Percentiles rank a stretch among this genome's conserved stretches.
These are phyloP conservation scores for Zygnema cylindricum DNA, from an alignment of 139 green algal species.

Conservation along the genomic window DNA sequence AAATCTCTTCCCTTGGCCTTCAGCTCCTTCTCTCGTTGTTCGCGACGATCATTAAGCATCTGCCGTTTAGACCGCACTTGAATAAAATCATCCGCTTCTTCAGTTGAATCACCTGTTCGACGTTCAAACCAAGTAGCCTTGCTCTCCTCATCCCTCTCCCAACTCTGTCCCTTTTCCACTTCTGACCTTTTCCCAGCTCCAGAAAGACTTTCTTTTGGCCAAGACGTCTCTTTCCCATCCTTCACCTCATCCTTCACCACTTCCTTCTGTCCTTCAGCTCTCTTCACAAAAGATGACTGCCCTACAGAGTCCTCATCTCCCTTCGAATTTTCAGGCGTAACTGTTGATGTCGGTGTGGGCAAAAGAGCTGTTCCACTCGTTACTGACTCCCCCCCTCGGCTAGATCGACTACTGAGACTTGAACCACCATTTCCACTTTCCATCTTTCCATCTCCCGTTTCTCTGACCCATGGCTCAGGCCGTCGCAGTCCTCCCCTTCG, in stretches of 20 bases:
- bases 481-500: constrained; percentile 2
- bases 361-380: background rate
- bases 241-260: background rate
- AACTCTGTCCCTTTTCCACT: background rate
- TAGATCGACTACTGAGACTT: background rate
- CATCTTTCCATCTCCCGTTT: background rate
- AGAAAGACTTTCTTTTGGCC: background rate
- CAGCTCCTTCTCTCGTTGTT: constrained; percentile 34
- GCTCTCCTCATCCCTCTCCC: background rate
- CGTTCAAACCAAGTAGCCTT: background rate
- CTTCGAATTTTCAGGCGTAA: background rate
- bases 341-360: background rate
- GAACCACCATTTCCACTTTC: background rate
- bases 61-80: constrained; percentile 33
- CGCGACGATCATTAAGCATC: constrained; percentile 25
- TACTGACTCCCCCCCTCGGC: background rate
- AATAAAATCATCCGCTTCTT: constrained; percentile 24
- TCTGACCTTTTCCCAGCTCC: background rate
- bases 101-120: background rate
- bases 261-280: too few relatives aligned
- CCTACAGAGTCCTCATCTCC: background rate
- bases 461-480: background rate
- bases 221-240: background rate
- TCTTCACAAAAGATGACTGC: too few relatives aligned
- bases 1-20: constrained; percentile 22